Base-by-base conservation (phyloP, 257 asterid species). In the Penstemon davidsonii region DNA sequence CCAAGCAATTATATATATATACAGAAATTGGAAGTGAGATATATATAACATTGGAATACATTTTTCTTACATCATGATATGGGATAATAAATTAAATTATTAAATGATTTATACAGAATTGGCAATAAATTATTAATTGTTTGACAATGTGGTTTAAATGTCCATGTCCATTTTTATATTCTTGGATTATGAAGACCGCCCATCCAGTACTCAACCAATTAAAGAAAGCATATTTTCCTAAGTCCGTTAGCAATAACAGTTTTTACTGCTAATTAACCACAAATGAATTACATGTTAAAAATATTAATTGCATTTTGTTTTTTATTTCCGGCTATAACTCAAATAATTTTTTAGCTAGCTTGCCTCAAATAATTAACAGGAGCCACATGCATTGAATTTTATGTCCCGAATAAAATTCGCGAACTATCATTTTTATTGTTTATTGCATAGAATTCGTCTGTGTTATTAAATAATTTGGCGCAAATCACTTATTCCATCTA, bases 181-280 rank as follows among this genome's bases (percentile, higher is more conserved):
- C 53, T 76, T 69, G 75, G 79, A 68, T 61, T 58, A 33, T 25
- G 45, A 65, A 72, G 68, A 73, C 43, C n/a, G n/a, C n/a, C 69
- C 55, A 62, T 64, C 64, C 63, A 15, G 18, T 15, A 6, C 60
- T 75, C 55, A 51, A 68, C 66, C 60, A 40, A 25, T 25, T 42
- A 33, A 79, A 65, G 74, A 70, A 79, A 69, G 4, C 37, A 7
- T 58, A n/a, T 55, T 57, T 54, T 45, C 67, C 64, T 42, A n/a
- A 59, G 54, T 62, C 44, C 60, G 64, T 61, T 4, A 7, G 44
- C 25, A 10, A 33, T 49, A 56, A 67, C 54, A 39, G 38, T 51
- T 50, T 18, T 53, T 38, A 4, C 4, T 39, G 7, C 11, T 49
- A n/a, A n/a, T n/a, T n/a, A 25, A 7, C 39, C 4, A 58, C 4